phyloP scores from a whole-genome alignment of 2,329 filamentous ascomycete species.

The Sphaerostilbella broomeana region DNA sequence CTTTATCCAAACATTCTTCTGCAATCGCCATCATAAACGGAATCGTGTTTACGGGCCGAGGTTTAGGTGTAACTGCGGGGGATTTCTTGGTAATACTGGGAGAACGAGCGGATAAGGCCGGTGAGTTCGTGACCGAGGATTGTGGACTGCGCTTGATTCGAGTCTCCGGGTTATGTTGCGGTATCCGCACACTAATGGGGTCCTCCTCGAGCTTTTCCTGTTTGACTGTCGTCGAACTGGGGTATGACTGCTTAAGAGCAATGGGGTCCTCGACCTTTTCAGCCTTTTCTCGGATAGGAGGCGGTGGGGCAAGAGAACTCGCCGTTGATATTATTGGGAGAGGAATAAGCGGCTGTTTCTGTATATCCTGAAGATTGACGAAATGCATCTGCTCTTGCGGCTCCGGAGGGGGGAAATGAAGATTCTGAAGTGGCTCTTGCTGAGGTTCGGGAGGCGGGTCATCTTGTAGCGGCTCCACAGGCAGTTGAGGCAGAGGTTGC shows the following conservation, averaged over 20 bases:
- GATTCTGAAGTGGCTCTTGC: conserved; percentile 17
- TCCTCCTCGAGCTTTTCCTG: conserved; percentile 14
- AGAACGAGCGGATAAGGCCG: conserved; percentile 33
- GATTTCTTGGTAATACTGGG: conserved; percentile 37
- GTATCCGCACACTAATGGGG: conserved; percentile 11
- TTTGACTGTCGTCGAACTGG: conserved; percentile 7
- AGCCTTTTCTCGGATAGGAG: conserved; percentile 5
- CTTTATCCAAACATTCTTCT: conserved; percentile 67
- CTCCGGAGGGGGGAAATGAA: conserved; percentile 17
- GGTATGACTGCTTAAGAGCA: conserved; percentile 4
- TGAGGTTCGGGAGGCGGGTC: conserved; percentile 12
- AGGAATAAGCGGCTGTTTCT: conserved; percentile 25
- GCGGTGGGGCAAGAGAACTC: conserved; percentile 4
- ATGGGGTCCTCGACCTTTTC: conserved; percentile 10
- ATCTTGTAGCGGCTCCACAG: background rate
- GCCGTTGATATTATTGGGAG: conserved; percentile 22
- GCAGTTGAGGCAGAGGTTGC: conserved; percentile 5
- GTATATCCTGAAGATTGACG: conserved; percentile 34
- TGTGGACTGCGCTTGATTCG: conserved; percentile 32
- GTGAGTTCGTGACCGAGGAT: conserved; percentile 36
- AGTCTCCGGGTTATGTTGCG: conserved; percentile 8
- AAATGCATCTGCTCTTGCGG: conserved; percentile 25
- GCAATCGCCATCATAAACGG: conserved; percentile 63
- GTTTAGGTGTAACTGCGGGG: conserved; percentile 34
- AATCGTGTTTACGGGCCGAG: conserved; percentile 42